phyloP scores from a whole-genome alignment of 495 filamentous ascomycete genomes.

The Xylaria curta region DNA sequence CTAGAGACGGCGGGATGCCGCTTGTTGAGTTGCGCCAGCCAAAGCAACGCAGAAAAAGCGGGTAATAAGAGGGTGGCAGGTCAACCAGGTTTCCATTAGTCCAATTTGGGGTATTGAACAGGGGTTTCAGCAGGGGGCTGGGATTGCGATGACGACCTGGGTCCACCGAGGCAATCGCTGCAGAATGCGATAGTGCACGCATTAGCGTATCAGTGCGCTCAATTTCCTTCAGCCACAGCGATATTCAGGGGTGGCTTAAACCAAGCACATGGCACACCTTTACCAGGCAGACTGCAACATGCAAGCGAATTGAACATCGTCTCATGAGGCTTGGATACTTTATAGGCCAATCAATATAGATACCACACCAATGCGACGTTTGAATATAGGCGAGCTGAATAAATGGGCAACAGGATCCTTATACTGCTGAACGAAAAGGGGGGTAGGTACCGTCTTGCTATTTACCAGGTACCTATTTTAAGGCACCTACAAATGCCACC shows the following conservation, averaged over 20 bases:
- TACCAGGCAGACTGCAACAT: background rate
- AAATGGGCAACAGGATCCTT: background rate
- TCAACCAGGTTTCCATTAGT: constrained; percentile 33
- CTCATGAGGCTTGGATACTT: background rate
- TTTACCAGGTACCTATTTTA: background rate
- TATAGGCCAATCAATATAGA: background rate
- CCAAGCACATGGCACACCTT: background rate
- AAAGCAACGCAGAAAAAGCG: constrained; percentile 33
- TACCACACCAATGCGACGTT: background rate
- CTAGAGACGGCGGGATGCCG: constrained; percentile 31
- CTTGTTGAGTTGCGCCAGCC: constrained; percentile 22
- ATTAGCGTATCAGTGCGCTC: constrained; percentile 1
- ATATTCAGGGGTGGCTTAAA: constrained; percentile 9
- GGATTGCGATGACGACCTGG: background rate
- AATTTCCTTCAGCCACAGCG: constrained; percentile 3
- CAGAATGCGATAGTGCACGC: constrained; percentile 2
- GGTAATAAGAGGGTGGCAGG: constrained; percentile 43
- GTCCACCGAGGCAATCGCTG: background rate
- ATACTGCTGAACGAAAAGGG: background rate
- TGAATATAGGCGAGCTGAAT: background rate
- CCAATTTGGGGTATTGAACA: constrained; percentile 10
- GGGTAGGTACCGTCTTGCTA: background rate
- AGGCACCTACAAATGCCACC: background rate
- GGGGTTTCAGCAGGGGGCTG: background rate
- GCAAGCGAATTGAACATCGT: background rate